Base-by-base conservation (phyloP, 1,284 basidiomycete genomes). In the Wolfiporia cocos region DNA sequence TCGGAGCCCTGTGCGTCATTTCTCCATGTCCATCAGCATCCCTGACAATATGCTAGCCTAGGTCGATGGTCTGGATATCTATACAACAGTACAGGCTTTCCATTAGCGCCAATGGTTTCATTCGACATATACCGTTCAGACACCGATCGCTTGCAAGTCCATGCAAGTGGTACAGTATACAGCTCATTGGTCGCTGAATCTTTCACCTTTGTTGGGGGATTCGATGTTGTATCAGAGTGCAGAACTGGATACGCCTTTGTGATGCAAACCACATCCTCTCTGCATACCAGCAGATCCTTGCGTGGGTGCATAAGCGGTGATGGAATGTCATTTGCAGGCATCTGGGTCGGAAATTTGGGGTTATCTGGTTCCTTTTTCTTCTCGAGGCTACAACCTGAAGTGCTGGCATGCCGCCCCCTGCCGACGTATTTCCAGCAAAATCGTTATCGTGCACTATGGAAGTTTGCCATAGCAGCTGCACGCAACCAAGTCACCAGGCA, bases 241-340 rank as follows among this genome's bases (percentile, higher is more conserved):
- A 34, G 11, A 28, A 3, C 23, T 35, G 10, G 20, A 17, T 18
- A 15, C 20, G 14, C 38, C 23, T 12, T 21, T 28, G 14, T 34
- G 12, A 7, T 21, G 11, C 34, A 36, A 17, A 20, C 18, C 20
- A 20, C 34, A 36, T 15, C 34, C 19, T 20, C 34, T 9, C 22
- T 36, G 9, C 18, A 36, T 12, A 20, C 34, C 11, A 46, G n/a
- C 34, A 36, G 34, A n/a, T n/a, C n/a, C 24, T 43, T 49, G 33
- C 33, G 31, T 12, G 49, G 49, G 7, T 22, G 18, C 23, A 23
- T 49, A 17, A 30, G 42, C 39, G 41, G 46, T 6, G 34, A 47
- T 30, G 47, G 45, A 9, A 39, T 41, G 11, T 35, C 41, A 2
- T 34, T 51, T 20, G 26, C 43, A 0, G 50, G 50, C 5, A 29